Evolutionary conservation across 2,329 filamentous ascomycete species (phyloP).

Genomic region (Cercospora sp.): DNA sequence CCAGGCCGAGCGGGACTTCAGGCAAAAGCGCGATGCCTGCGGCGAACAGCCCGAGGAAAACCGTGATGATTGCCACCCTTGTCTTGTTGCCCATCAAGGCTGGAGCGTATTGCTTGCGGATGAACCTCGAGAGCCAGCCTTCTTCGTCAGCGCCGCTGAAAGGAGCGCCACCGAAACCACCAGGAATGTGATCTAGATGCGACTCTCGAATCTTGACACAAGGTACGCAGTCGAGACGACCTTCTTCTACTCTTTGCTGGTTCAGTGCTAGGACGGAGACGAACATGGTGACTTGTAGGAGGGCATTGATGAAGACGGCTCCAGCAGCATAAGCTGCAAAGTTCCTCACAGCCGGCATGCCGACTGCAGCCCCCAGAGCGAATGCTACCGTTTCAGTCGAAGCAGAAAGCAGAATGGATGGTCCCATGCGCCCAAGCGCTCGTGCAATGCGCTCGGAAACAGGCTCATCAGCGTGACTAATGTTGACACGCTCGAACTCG

Average conservation of each 20-base stretch:
- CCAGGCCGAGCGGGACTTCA: constrained; percentile 79
- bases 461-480: constrained; percentile 83
- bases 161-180: constrained; percentile 61
- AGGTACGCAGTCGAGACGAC: constrained; percentile 87
- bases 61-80: constrained; percentile 71
- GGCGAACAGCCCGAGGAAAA: constrained; percentile 87
- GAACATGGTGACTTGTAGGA: constrained; percentile 98
- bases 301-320: constrained; percentile 92
- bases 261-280: constrained; percentile 88
- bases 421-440: constrained; percentile 92
- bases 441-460: constrained; percentile 83
- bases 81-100: constrained; percentile 74
- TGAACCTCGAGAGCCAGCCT: constrained; percentile 78
- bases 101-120: constrained; percentile 86
- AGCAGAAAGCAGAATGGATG: constrained; percentile 94
- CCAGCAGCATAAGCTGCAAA: constrained; percentile 96
- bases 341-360: constrained; percentile 97
- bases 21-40: constrained; percentile 83
- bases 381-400: constrained; percentile 92
- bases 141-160: constrained; percentile 77
- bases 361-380: constrained; percentile 86
- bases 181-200: constrained; percentile 64
- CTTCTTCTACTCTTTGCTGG: constrained; percentile 83
- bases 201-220: constrained; percentile 80
- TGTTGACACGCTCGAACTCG: constrained; percentile 92